Evolutionary conservation across 2,329 filamentous ascomycete species (phyloP).

Genomic region (Alternaria sp.): DNA sequence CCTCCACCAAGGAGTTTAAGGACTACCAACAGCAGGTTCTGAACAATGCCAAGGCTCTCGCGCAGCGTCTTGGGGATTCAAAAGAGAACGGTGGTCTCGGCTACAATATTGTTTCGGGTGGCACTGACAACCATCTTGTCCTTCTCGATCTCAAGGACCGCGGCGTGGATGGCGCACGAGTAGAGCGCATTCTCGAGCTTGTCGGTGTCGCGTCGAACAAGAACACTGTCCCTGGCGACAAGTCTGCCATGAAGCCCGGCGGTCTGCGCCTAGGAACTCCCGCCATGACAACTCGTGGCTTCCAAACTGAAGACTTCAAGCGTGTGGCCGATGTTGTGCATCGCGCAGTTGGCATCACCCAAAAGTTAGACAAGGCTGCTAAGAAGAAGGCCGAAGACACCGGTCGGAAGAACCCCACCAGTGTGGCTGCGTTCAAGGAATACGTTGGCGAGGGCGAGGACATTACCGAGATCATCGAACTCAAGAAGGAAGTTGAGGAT

Average conservation of each 20-base stretch:
- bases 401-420: constrained; percentile 51
- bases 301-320: constrained; percentile 91
- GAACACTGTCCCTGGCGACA: constrained; percentile 97
- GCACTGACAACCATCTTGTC: constrained; percentile 98
- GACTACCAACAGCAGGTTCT: constrained; percentile 93
- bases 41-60: constrained; percentile 90
- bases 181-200: constrained; percentile 94
- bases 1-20: constrained; percentile 87
- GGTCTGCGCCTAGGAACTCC: constrained; percentile 97
- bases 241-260: constrained; percentile 91
- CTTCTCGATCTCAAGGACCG: constrained; percentile 91
- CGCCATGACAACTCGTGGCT: constrained; percentile 96
- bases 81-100: constrained; percentile 74
- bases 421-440: constrained; percentile 53
- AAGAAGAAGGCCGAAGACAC: constrained; percentile 50
- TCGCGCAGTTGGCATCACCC: constrained; percentile 54
- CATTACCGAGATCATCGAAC: constrained; percentile 53
- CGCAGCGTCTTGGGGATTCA: constrained; percentile 73
- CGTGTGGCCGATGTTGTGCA: constrained; percentile 60
- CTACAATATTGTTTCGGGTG: constrained; percentile 93
- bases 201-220: constrained; percentile 99
- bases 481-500: constrained; percentile 53
- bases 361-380: constrained; percentile 53
- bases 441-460: constrained; percentile 54
- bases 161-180: constrained; percentile 88